Base-by-base conservation (phyloP, 2,329 filamentous ascomycete species). In the Aspergillus sp. region DNA sequence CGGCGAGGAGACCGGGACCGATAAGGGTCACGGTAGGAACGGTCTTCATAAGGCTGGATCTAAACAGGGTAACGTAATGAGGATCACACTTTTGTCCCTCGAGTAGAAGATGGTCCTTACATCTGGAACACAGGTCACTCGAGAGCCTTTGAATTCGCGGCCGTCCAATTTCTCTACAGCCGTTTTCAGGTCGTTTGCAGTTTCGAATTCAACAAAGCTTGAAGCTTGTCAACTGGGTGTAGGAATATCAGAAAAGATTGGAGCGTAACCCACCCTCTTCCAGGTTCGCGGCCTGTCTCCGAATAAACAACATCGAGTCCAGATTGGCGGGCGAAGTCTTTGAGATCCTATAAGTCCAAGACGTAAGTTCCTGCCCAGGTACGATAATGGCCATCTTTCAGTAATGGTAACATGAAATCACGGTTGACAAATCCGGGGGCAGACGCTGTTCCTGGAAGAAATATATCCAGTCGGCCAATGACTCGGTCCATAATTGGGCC, bases 201-300 rank as follows among this genome's bases (percentile, higher is more conserved):
- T 96, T 81, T 99, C 95, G 74, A 97, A 99, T 77, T 99, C 95
- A 75, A 99, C 94, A 77, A 97, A 98, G 73, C 94, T 97, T 75
- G 60, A 57, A 55, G 49, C 53, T 58, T 66, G 69, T 77, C 66
- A 76, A 68, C 69, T 43, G 56, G 59, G 47, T 57, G 31, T 46
- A 23, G 57, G 69, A 58, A 47, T 41, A 51, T 51, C 28, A 65
- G 57, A 70, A 57, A 70, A 68, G 63, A 30, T 60, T 52, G 45
- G 22, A 59, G 48, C 46, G 63, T 52, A 64, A 84, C 90, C 80
- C 80, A 97, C 93, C 94, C 94, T 87, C 91, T 92, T 68, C 93
- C 92, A 77, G 96, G 91, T 76, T 96, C 93, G 73, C 94, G 93
- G 72, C 89, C 90, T 64, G 96, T 96, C 82, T 99, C 95, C 68